Base-by-base conservation (phyloP, 768 basidiomycete genomes). In the Dentipellis sp. region DNA sequence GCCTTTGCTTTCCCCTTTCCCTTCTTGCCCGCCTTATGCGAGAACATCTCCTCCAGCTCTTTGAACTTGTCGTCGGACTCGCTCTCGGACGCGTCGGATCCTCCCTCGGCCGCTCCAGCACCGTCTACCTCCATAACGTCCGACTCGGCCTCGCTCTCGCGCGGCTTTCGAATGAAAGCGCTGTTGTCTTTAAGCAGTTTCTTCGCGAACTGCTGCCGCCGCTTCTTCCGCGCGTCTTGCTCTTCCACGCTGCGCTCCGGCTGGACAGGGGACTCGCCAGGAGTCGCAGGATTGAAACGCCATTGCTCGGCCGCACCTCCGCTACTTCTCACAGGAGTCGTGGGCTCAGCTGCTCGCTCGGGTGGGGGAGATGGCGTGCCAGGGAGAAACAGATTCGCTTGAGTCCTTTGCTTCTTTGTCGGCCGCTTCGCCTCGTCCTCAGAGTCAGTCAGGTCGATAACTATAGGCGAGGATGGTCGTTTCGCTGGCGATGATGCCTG, bases 21-120 rank as follows among this genome's bases (percentile, higher is more conserved):
- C 40, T 62, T 71, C 52, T 65, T 56, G 56, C 74, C 78, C 55
- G 62, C 64, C 63, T 72, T 77, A 56, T 56, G 56, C 39, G 55
- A 54, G 60, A 83, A 84, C 60, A 79, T 64, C 23, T 73, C 68
- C 56, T 69, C 74, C 50, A 86, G 65, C 58, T 76, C 67, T 52
- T 70, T 68, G 62, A 83, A 83, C 9, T 68, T 71, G n/a, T 71
- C 76, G 17, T 72, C 73, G 42, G 74, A 75, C 19, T 34, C 51
- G 9, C 62, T 66, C 10, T 52, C 54, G 14, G 54, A 22, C 34
- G 19, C 56, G 36, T 48, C 57, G 46, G 40, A 19, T 42, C 48
- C 22, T 16, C 10, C 23, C 16, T 50, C 48, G 14, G 19, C 29
- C 42, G n/a, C n/a, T 19, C 19, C 42, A 19, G 10, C n/a, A 11